phyloP scores from a whole-genome alignment of 2,329 filamentous ascomycete genomes.

The Achaetomium macrosporum region DNA sequence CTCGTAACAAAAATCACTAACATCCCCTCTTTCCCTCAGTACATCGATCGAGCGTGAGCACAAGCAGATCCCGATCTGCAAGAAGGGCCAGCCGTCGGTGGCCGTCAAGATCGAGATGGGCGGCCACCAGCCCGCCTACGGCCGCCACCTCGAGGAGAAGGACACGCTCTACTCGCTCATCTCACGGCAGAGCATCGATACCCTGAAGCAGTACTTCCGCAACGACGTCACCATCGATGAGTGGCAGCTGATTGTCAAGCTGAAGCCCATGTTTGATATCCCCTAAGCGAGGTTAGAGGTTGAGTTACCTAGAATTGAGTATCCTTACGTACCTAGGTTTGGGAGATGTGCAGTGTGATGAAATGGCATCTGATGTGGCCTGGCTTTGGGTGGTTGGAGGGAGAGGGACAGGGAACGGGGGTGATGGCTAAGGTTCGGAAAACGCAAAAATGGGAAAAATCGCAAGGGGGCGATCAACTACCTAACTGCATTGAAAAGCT shows the following conservation, averaged over 20 bases:
- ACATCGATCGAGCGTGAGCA: conserved; percentile 95
- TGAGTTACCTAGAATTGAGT: no score
- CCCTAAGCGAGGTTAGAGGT: background rate
- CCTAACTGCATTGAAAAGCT: no score
- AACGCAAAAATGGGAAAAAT: background rate
- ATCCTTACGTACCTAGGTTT: no score
- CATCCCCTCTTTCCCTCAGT: conserved; percentile 48
- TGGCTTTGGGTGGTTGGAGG: no score
- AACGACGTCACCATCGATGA: conserved; percentile 84
- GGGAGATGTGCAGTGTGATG: background rate
- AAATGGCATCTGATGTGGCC: no score
- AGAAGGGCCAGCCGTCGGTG: conserved; percentile 94
- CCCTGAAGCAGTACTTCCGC: conserved; percentile 91
- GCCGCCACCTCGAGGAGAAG: conserved; percentile 87
- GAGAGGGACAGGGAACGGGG: no score
- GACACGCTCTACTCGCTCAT: conserved; percentile 85
- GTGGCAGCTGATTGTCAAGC: conserved; percentile 89
- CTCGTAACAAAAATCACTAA: conserved; percentile 23
- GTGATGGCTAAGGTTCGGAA: background rate
- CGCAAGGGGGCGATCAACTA: no score
- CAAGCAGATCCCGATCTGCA: conserved; percentile 87
- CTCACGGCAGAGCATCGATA: conserved; percentile 83
- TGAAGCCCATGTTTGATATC: conserved; percentile 92
- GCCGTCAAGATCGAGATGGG: conserved; percentile 97
- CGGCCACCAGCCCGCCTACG: conserved; percentile 85